Conservation (phyloP, 768 basidiomycete genomes). For the Lepiota venenata region DNA sequence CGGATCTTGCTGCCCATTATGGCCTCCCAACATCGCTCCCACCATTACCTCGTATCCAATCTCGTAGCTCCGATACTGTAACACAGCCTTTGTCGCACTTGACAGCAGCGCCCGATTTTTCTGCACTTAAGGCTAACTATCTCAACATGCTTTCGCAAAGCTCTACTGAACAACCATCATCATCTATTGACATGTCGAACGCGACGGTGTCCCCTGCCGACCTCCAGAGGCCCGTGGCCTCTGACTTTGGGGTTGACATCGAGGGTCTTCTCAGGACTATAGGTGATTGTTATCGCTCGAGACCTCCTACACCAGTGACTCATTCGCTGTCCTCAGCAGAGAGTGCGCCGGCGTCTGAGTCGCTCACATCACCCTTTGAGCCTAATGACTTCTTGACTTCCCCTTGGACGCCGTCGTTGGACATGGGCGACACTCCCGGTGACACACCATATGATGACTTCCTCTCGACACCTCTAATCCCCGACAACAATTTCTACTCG, state of each 20-base stretch:
- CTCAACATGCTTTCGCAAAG: constrained; percentile 63
- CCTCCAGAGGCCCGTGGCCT: constrained; percentile 20
- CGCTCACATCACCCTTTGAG: constrained; percentile 19
- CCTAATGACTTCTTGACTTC: constrained; percentile 29
- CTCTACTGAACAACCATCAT: constrained; percentile 34
- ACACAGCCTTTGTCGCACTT: constrained; percentile 29
- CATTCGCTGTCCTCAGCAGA: constrained; percentile 12
- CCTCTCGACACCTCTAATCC: constrained; percentile 34
- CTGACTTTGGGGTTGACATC: constrained; percentile 18
- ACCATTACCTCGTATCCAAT: constrained; percentile 59
- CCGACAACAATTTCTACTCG: constrained; percentile 21
- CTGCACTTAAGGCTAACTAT: constrained; percentile 56
- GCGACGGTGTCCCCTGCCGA: constrained; percentile 22
- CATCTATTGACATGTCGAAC: constrained; percentile 19
- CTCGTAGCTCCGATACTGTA: constrained; percentile 41
- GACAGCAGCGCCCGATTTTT: constrained; percentile 38
- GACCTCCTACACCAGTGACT: constrained; percentile 15
- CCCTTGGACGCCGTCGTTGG: constrained; percentile 23
- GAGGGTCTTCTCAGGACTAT: constrained; percentile 15
- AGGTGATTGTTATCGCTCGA: constrained; percentile 15
- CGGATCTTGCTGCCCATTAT: constrained; percentile 75
- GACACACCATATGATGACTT: constrained; percentile 34
- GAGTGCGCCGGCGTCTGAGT: constrained; percentile 24
- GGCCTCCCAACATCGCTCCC: constrained; percentile 74
- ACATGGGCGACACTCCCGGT: constrained; percentile 27